A percentile compares a stretch with the other conserved stretches of the same genome.
phyloP scores from a whole-genome alignment of 2,329 filamentous ascomycete species.

The Colletotrichum simmondsii region DNA sequence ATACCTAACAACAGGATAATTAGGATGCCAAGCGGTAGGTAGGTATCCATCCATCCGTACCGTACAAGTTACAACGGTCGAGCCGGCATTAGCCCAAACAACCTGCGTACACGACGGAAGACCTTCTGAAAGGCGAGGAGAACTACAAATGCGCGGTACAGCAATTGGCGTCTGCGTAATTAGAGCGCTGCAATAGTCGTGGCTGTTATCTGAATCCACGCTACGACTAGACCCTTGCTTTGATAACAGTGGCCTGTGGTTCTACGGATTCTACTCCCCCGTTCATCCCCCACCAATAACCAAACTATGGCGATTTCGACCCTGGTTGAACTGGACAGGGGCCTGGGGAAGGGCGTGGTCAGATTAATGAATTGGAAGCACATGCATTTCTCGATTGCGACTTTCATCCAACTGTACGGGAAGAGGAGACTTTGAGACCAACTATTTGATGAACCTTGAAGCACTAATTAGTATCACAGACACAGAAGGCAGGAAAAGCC shows the following conservation, averaged over 20 bases:
- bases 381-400: slow-evolving; percentile 9
- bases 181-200: neutral
- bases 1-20: too few relatives aligned
- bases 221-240: slow-evolving; percentile 14
- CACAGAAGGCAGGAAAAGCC: neutral
- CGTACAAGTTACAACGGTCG: neutral
- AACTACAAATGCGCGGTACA: neutral
- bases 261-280: slow-evolving; percentile 10
- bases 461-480: neutral
- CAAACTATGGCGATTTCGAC: neutral
- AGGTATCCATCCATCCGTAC: neutral
- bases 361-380: slow-evolving; percentile 4
- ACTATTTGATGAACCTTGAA: neutral
- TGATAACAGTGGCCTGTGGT: neutral
- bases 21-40: neutral
- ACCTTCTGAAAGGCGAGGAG: neutral
- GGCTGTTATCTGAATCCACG: slow-evolving; percentile 19
- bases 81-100: neutral
- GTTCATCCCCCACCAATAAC: slow-evolving; percentile 13
- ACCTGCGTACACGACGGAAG: neutral
- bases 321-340: neutral
- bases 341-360: neutral
- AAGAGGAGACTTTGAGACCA: neutral
- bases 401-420: neutral
- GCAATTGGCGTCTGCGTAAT: neutral